Percentiles rank a stretch among this genome's conserved stretches.
These are phyloP conservation scores for Silene conica DNA, from an alignment of 148 eudicot species.

Conservation along the genomic window DNA sequence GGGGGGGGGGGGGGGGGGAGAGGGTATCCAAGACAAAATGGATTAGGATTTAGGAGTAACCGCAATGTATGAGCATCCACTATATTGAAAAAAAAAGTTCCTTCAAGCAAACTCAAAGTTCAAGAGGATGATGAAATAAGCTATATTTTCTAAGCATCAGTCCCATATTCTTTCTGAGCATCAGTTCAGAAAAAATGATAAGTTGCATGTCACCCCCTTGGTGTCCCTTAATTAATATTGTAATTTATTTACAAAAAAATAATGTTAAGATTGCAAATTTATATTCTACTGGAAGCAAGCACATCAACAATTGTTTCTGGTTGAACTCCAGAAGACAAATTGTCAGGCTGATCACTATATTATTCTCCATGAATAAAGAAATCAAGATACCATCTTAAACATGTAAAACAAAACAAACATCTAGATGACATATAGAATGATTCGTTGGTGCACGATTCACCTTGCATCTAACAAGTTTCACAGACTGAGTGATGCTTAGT, in stretches of 20 bases:
- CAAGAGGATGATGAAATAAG: neutral
- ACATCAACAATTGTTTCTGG: neutral
- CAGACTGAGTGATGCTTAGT: neutral
- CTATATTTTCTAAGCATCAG: neutral
- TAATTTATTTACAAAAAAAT: too few species aligned
- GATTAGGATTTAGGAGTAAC: too few species aligned
- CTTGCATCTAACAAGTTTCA: neutral
- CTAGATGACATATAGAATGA: neutral
- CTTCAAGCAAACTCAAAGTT: neutral
- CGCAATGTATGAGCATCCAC: neutral
- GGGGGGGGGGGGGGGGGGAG: too few species aligned
- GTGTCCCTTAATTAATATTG: too few species aligned
- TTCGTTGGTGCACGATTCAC: neutral
- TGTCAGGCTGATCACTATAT: neutral
- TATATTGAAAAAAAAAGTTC: neutral
- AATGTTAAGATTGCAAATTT: too few species aligned
- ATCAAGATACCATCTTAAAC: too few species aligned
- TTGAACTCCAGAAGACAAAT: neutral
- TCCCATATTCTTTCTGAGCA: too few species aligned
- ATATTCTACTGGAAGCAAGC: neutral
- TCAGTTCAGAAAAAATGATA: too few species aligned
- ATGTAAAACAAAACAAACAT: neutral
- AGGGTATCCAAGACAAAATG: too few species aligned
- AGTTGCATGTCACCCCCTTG: too few species aligned
- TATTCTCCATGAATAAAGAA: too few species aligned